Evolutionary conservation across 2,329 filamentous ascomycete genomes (phyloP), one percentile per base, ranked within the genome.

Genomic region (Colletotrichum caudatum): DNA sequence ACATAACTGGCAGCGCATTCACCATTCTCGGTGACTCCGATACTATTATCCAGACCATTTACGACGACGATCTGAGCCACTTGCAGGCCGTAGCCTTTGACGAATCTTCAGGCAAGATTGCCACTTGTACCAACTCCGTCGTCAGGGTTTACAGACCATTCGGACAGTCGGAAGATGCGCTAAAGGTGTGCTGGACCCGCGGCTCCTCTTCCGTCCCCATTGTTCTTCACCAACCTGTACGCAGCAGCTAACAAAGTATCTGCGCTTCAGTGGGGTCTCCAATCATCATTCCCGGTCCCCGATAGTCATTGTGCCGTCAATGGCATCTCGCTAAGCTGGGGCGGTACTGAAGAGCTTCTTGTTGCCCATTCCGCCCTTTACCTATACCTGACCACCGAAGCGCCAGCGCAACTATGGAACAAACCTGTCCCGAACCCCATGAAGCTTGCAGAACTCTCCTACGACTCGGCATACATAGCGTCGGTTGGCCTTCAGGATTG

Each of bases 1-100:
- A 98, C 82, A 92, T 98, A 75, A 96, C 93, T 72, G 95, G 95
- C 77, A 93, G 92, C 81, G 94, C 94, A 73, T 89, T 98, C 74
- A 90, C 96, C 64, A 91, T 99, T 77, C 90, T 98, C 76, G 88
- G 90, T 78, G 92, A 90, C 62, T 89, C 93, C 64, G 87, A 91
- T 73, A 89, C 89, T 66, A 89, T 98, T 74, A 82, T 97, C 44
- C 96, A 99, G 81, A 98, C 95, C 5, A 92, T 97, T 75, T 97
- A 97, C 83, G 91, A 96, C 78, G 93, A 97, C 77, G 90, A 93
- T 75, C 86, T 90, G 33, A 86, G 83, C 20, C 79, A 81, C 41
- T 84, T 98, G 37, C 89, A 94, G 74, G 92, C 94, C 37, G 89
- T 98, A 74, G 88, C 90, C 39, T 89, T 98, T 73, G 93, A 98